Evolutionary conservation across 2,329 filamentous ascomycete species (phyloP).

Genomic region (Diatrype stigma): DNA sequence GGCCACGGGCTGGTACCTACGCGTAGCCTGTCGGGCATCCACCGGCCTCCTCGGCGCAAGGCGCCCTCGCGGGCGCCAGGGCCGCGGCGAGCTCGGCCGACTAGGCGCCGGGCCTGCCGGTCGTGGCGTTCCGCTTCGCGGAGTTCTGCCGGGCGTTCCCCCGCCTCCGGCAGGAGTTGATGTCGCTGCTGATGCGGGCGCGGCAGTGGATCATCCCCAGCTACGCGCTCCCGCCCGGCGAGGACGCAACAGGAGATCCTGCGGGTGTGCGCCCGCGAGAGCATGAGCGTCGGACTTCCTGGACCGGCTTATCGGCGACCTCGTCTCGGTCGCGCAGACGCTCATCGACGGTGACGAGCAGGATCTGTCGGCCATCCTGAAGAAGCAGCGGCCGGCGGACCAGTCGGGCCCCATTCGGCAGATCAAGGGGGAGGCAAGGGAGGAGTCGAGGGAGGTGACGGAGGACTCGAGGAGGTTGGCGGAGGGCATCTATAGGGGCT

Average conservation of each 20-base stretch:
- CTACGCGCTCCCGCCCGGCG: constrained; percentile 61
- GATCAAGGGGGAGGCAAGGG: constrained; percentile 2
- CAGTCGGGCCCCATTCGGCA: constrained; percentile 6
- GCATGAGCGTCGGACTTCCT: constrained; percentile 65
- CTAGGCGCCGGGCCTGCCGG: constrained; percentile 62
- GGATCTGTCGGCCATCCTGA: constrained; percentile 48
- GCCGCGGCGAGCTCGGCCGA: constrained; percentile 46
- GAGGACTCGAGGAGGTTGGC: constrained; percentile 18
- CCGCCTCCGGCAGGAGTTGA: constrained; percentile 59
- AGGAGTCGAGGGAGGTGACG: constrained; percentile 1
- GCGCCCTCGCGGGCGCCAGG: constrained; percentile 26
- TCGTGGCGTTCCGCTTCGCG: constrained; percentile 62
- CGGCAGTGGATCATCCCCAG: constrained; percentile 71
- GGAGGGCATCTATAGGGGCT: constrained; percentile 27
- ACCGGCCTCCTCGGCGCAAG: constrained; percentile 43
- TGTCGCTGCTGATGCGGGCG: constrained; percentile 58
- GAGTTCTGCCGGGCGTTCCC: constrained; percentile 58
- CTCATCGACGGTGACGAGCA: constrained; percentile 50
- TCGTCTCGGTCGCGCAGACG: constrained; percentile 56
- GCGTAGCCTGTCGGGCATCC: constrained; percentile 62
- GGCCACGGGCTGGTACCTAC: constrained; percentile 62
- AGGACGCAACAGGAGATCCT: constrained; percentile 62
- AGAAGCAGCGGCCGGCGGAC: constrained; percentile 21
- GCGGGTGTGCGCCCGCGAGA: constrained; percentile 63
- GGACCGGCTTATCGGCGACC: constrained; percentile 58